Conservation (phyloP, 2,329 filamentous ascomycete species). For the Monosporascus sp. region DNA sequence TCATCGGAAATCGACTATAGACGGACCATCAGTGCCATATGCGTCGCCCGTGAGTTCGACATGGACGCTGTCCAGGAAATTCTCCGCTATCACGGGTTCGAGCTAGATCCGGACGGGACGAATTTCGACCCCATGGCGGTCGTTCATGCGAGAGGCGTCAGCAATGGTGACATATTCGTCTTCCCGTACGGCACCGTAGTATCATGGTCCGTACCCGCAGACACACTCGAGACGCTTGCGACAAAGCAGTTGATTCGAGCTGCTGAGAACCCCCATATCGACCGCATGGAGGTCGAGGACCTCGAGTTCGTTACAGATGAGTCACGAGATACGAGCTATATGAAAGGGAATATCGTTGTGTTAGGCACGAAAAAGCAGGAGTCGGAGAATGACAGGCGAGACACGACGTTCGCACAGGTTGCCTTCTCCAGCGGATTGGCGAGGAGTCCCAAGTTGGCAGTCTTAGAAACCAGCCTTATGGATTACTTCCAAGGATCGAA, state of each 20-base stretch:
- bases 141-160: slow-evolving; percentile 55
- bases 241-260: slow-evolving; percentile 70
- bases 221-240: slow-evolving; percentile 63
- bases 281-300: slow-evolving; percentile 77
- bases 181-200: slow-evolving; percentile 94
- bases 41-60: slow-evolving; percentile 58
- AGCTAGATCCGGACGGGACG: slow-evolving; percentile 56
- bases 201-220: slow-evolving; percentile 79
- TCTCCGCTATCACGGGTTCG: slow-evolving; percentile 53
- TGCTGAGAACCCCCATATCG: slow-evolving; percentile 66
- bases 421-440: slow-evolving; percentile 94
- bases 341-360: slow-evolving; percentile 84
- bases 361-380: slow-evolving; percentile 67
- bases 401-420: slow-evolving; percentile 79
- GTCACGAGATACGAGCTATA: slow-evolving; percentile 64
- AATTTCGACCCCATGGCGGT: slow-evolving; percentile 58
- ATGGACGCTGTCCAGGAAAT: slow-evolving; percentile 57
- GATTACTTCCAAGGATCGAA: slow-evolving; percentile 85
- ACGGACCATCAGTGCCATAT: slow-evolving; percentile 51
- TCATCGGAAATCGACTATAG: slow-evolving; percentile 34
- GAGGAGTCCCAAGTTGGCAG: slow-evolving; percentile 86
- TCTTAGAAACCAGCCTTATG: slow-evolving; percentile 76
- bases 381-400: slow-evolving; percentile 35
- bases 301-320: slow-evolving; percentile 80
- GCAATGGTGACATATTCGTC: slow-evolving; percentile 83